Evolutionary conservation across 441 rosid genomes (phyloP), one percentile per base, ranked within the genome.

Genomic region (Viola pubescens): DNA sequence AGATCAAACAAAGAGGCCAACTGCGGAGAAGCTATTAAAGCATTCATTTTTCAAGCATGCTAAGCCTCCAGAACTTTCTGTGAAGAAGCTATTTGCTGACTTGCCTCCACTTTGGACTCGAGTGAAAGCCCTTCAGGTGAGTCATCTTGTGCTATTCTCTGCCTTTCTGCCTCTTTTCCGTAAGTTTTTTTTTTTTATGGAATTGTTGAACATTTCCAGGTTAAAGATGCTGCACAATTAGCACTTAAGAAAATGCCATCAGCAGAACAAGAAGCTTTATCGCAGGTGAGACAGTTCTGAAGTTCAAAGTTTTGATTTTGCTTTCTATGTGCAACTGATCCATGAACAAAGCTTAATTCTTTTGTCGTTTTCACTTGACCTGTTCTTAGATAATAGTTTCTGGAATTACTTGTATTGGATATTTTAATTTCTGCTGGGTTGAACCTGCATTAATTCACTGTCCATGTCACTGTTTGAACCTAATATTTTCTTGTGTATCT

Each of bases 1-100:
- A 88, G 99, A 94, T 81, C 99, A 86, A 77, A 76, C 92, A 40
- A 88, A 86, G 85, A 82, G 99, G 77, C 99, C 99, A 63, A 85
- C 99, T 42, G 97, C 97, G 37, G 99, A 91, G 66, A 94, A 91
- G 70, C 66, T 94, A 73, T 69, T 94, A 62, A 91, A 88, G 52
- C 99, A 88, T 70, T 77, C 97, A 0, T 88, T 88, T 76, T 94
- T 94, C 81, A 91, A 87, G 82, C 72, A 87, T 73, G 87, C 88
- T 0, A 91, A 88, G 79, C 87, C 95, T 66, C 95, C 95, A 4
- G 98, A 88, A 64, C 79, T 84, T 67, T 77, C 88, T 59, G 85
- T 94, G 70, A 94, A 91, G 72, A 79, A 59, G 41, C 74, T 94
- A 57, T 84, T 88, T 71, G 78, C 89, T 19, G 88, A 85, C 40